phyloP scores from a whole-genome alignment of 2,329 filamentous ascomycete species.

The Trichoderma sp. region DNA sequence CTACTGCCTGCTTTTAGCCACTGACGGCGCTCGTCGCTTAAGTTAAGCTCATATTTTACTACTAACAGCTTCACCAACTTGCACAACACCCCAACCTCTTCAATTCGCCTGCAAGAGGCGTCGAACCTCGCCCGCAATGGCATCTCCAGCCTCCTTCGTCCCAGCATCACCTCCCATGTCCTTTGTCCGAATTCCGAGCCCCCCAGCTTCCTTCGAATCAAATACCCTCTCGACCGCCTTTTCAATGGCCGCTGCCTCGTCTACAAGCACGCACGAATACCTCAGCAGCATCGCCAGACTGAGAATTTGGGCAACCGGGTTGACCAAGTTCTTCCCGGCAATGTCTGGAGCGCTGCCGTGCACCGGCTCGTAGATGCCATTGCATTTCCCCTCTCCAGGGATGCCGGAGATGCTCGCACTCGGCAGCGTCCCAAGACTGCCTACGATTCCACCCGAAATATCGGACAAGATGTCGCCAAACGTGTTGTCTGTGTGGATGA shows the following conservation, averaged over 20 bases:
- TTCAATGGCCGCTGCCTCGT: constrained; percentile 65
- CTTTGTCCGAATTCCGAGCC: constrained; percentile 57
- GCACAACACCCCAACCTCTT: neutral
- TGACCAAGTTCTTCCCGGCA: constrained; percentile 69
- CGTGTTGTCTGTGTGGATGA: constrained; percentile 51
- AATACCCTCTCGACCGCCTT: constrained; percentile 64
- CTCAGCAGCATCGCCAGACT: constrained; percentile 75
- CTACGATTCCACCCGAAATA: constrained; percentile 48
- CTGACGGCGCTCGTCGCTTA: neutral
- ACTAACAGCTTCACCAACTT: neutral
- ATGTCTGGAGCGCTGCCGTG: constrained; percentile 76
- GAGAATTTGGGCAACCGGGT: constrained; percentile 71
- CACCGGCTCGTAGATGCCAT: constrained; percentile 77
- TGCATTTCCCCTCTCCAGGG: constrained; percentile 46
- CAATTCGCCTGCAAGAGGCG: constrained; percentile 13
- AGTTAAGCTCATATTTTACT: neutral
- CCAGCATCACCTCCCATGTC: constrained; percentile 66
- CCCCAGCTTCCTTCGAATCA: constrained; percentile 49
- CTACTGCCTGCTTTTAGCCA: too few species aligned
- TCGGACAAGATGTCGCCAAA: constrained; percentile 53
- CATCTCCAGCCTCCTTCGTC: constrained; percentile 69
- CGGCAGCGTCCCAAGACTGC: constrained; percentile 48
- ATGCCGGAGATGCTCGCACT: constrained; percentile 49
- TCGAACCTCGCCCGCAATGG: constrained; percentile 36
- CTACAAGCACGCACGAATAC: constrained; percentile 65